A percentile compares a stretch with the other conserved stretches of the same genome.
These are phyloP conservation scores for Solanum ossicruentum DNA, from an alignment of 257 asterid species.

Conservation along the genomic window DNA sequence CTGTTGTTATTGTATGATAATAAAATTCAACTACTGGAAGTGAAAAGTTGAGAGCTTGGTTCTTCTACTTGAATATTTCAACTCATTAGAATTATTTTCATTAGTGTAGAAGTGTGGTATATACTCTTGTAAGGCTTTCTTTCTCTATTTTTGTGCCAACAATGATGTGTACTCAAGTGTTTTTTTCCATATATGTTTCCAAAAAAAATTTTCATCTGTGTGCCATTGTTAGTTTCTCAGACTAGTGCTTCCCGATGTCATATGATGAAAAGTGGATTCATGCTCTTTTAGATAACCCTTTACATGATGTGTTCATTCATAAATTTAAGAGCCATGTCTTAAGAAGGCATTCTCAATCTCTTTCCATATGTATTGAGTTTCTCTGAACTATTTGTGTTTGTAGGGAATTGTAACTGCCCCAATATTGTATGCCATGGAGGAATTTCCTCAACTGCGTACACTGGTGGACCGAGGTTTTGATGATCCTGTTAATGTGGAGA, in stretches of 20 bases:
- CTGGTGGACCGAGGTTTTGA: slow-evolving; percentile 64
- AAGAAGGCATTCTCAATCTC: not conserved
- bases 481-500: slow-evolving; percentile 59
- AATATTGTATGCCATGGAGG: slow-evolving; percentile 84
- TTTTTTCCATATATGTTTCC: not conserved
- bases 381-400: not conserved
- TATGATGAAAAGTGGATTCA: not conserved
- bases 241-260: not conserved
- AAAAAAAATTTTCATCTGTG: not conserved
- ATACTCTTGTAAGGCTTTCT: not conserved
- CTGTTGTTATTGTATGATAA: not conserved
- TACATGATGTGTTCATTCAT: not conserved
- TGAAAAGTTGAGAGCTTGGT: not conserved
- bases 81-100: not conserved
- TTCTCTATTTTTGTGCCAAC: not conserved
- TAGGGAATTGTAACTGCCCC: slow-evolving; percentile 96
- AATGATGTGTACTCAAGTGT: not conserved
- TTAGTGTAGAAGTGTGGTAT: not conserved
- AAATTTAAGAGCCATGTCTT: not conserved
- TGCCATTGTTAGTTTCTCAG: not conserved
- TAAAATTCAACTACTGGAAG: not conserved
- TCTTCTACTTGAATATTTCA: not conserved
- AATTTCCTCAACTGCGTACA: slow-evolving; percentile 62
- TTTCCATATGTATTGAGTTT: not conserved
- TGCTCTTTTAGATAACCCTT: not conserved